These are phyloP conservation scores for Diplodia scrobiculata DNA, from an alignment of 2,329 filamentous ascomycete species.

Conservation along the genomic window DNA sequence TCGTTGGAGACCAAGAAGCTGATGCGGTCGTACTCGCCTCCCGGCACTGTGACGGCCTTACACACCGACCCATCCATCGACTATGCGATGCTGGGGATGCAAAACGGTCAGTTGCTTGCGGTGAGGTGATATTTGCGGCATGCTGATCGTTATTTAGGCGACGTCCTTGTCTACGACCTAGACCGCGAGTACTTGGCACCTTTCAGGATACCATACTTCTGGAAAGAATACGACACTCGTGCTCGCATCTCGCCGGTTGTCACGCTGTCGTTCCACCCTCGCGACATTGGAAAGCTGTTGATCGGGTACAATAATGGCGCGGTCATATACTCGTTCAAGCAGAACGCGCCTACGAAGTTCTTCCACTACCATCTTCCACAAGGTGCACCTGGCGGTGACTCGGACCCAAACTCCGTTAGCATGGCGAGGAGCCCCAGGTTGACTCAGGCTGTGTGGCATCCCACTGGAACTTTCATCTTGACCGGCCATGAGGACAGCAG, in stretches of 20 bases:
- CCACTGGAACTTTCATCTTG: slow-evolving; percentile 84
- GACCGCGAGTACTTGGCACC: slow-evolving; percentile 75
- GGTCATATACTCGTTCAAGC: slow-evolving; percentile 92
- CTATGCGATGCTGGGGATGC: slow-evolving; percentile 83
- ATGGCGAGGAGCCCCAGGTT: slow-evolving; percentile 70
- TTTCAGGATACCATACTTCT: slow-evolving; percentile 85
- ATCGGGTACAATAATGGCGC: slow-evolving; percentile 90
- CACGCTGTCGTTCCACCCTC: slow-evolving; percentile 80
- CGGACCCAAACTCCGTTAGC: slow-evolving; percentile 64
- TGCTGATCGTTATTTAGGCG: slow-evolving; percentile 53
- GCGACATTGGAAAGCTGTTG: slow-evolving; percentile 87
- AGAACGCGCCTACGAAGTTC: slow-evolving; percentile 74
- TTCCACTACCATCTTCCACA: slow-evolving; percentile 80
- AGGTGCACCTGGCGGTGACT: slow-evolving; percentile 78
- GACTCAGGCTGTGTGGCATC: slow-evolving; percentile 89
- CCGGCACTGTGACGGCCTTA: slow-evolving; percentile 72
- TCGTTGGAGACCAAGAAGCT: slow-evolving; percentile 71
- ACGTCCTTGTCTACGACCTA: slow-evolving; percentile 89
- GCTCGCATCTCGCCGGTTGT: slow-evolving; percentile 68
- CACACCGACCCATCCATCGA: slow-evolving; percentile 88
- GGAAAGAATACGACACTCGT: slow-evolving; percentile 71
- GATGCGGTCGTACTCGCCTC: slow-evolving; percentile 70
- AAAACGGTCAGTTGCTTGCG: slow-evolving; percentile 57
- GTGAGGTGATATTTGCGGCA: background rate
- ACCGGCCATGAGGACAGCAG: slow-evolving; percentile 90